A percentile compares a stretch with the other conserved stretches of the same genome.
These are phyloP conservation scores for Decorospora gaudefroyi DNA, from an alignment of 2,329 filamentous ascomycete genomes.

Conservation along the genomic window DNA sequence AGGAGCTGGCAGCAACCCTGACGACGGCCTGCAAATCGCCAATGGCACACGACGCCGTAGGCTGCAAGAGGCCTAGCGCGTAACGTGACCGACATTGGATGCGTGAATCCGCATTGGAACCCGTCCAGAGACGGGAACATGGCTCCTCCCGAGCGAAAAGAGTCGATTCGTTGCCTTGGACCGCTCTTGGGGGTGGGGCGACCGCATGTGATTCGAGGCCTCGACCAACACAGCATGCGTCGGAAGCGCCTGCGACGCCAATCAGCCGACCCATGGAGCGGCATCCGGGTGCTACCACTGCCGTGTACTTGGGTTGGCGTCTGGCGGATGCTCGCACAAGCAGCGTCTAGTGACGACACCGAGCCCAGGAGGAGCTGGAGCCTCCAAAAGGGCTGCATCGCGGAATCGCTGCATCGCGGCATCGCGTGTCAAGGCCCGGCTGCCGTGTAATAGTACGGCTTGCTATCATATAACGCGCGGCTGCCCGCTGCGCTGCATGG, in stretches of 20 bases:
- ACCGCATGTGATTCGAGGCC: constrained; percentile 35
- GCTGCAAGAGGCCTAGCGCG: constrained; percentile 19
- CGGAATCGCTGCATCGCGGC: constrained; percentile 7
- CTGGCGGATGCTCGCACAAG: constrained; percentile 18
- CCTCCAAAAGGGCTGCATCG: constrained; percentile 16
- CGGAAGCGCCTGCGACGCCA: constrained; percentile 39
- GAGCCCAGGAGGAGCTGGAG: constrained; percentile 14
- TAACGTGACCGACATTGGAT: constrained; percentile 36
- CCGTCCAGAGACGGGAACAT: constrained; percentile 24
- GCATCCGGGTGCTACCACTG: constrained; percentile 31
- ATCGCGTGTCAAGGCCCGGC: constrained; percentile 22
- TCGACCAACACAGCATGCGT: constrained; percentile 46
- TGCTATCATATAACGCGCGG: constrained; percentile 20
- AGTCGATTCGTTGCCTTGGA: constrained; percentile 38
- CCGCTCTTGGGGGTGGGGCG: constrained; percentile 28
- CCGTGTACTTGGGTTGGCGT: constrained; percentile 36
- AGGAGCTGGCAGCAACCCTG: constrained; percentile 32
- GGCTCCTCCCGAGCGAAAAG: constrained; percentile 43
- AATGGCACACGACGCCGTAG: constrained; percentile 19
- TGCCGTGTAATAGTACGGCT: constrained; percentile 4
- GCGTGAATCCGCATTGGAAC: constrained; percentile 23
- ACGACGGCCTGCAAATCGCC: constrained; percentile 24
- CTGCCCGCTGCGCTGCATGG: constrained; percentile 16
- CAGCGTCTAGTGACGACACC: constrained; percentile 32
- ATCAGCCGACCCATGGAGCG: constrained; percentile 29